A percentile compares a stretch with the other conserved stretches of the same genome.
Conservation (phyloP, 176 grass and related monocot species). For the Triticum timopheevii region DNA sequence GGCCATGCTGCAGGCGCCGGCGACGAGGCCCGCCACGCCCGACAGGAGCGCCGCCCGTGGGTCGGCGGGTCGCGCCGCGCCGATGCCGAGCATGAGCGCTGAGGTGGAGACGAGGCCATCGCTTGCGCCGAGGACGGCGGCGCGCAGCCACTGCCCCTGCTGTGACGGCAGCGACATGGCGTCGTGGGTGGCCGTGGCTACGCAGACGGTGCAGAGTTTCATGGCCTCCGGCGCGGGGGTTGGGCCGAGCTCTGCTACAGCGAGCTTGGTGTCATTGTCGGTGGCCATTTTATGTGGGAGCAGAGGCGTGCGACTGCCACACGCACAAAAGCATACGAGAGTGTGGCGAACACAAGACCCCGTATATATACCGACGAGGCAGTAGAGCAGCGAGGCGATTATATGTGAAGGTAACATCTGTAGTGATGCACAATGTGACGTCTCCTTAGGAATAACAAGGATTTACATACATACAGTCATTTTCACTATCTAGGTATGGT, state of each 20-base stretch:
- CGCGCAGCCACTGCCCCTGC: slow-evolving; percentile 62
- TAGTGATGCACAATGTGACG: background rate
- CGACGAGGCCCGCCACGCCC: slow-evolving; percentile 57
- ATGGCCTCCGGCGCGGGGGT: background rate
- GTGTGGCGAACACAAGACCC: slow-evolving; percentile 44
- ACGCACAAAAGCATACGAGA: background rate
- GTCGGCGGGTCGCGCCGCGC: slow-evolving; percentile 43
- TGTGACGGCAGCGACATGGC: background rate
- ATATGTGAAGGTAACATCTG: background rate
- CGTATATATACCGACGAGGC: slow-evolving; percentile 8
- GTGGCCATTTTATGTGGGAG: slow-evolving; percentile 29
- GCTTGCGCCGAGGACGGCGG: slow-evolving; percentile 66
- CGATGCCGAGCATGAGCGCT: slow-evolving; percentile 63
- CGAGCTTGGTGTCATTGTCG: slow-evolving; percentile 41
- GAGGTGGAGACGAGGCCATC: slow-evolving; percentile 67
- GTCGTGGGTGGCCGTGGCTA: background rate
- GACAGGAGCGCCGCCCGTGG: slow-evolving; percentile 39
- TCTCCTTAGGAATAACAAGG: background rate
- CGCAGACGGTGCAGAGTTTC: background rate
- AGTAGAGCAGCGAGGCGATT: background rate
- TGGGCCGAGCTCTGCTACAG: slow-evolving; percentile 14
- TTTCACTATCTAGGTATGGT: background rate
- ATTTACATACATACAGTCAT: background rate
- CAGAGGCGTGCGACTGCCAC: background rate
- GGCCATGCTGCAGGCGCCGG: slow-evolving; percentile 71